phyloP scores from a whole-genome alignment of 2,329 filamentous ascomycete genomes.

The Stachybotrys chlorohalonatus region DNA sequence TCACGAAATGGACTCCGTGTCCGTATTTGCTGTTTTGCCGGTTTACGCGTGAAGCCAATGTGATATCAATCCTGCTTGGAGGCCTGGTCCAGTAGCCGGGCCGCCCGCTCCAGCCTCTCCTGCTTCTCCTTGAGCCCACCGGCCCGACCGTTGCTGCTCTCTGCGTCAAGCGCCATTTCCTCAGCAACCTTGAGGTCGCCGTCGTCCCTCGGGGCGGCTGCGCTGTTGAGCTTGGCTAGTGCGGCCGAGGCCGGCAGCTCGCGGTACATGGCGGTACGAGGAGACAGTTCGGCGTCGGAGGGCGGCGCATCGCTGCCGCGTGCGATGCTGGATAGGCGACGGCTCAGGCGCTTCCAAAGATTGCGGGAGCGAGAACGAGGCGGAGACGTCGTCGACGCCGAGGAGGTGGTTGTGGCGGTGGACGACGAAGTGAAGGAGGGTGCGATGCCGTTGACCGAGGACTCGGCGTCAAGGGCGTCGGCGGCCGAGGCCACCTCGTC shows the following conservation, averaged over 20 bases:
- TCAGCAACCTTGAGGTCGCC: constrained; percentile 5
- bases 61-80: not conserved
- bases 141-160: constrained; percentile 12
- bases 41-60: not conserved
- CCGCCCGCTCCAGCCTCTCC: constrained; percentile 30
- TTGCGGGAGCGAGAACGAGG: constrained; percentile 8
- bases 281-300: constrained; percentile 7
- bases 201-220: not conserved
- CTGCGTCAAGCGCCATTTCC: constrained; percentile 5
- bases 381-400: constrained; percentile 12
- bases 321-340: constrained; percentile 13
- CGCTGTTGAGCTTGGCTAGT: not conserved
- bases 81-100: constrained; percentile 24
- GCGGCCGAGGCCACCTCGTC: constrained; percentile 33
- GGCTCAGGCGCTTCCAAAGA: constrained; percentile 18
- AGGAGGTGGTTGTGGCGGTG: constrained; percentile 21
- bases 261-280: constrained; percentile 27
- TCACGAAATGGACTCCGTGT: not conserved
- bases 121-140: constrained; percentile 23
- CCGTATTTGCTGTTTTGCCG: not conserved
- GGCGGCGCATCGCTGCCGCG: constrained; percentile 10
- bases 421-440: constrained; percentile 19
- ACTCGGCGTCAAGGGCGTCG: constrained; percentile 14
- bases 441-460: constrained; percentile 21
- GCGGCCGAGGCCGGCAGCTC: constrained; percentile 7